These are phyloP conservation scores for Phytophthora fragariaefolia DNA, from an alignment of 352 stramenopile species.

Conservation along the genomic window DNA sequence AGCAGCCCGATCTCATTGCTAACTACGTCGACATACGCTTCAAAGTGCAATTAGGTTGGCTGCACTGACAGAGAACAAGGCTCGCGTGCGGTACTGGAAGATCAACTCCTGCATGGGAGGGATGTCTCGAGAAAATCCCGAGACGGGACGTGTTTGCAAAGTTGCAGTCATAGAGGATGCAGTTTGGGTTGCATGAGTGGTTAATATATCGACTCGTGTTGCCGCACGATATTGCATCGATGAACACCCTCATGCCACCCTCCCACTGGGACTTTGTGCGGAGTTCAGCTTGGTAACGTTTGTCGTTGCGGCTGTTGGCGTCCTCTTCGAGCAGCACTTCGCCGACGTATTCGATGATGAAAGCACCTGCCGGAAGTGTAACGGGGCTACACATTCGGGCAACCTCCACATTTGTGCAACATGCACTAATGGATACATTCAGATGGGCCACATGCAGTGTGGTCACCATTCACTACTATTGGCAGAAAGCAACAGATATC, in stretches of 20 bases:
- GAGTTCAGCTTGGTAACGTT: not conserved
- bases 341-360: not conserved
- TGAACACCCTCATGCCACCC: not conserved
- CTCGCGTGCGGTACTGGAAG: not conserved
- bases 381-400: too few relatives aligned
- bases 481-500: too few relatives aligned
- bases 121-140: not conserved
- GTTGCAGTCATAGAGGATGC: not conserved
- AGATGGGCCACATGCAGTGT: too few relatives aligned
- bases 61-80: not conserved
- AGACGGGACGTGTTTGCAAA: not conserved
- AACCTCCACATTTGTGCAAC: too few relatives aligned
- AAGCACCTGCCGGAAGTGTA: not conserved
- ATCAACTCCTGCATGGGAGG: not conserved
- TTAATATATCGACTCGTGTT: not conserved
- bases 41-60: too few relatives aligned
- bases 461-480: too few relatives aligned
- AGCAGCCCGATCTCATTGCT: too few relatives aligned
- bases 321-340: not conserved
- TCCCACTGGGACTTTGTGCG: not conserved
- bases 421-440: too few relatives aligned
- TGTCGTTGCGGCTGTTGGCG: not conserved
- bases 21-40: too few relatives aligned
- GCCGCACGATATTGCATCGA: not conserved
- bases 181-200: not conserved